Percentiles rank a stretch among this genome's conserved stretches.
phyloP scores from a whole-genome alignment of 352 stramenopile species.

The Thraustochytrium striatum region DNA sequence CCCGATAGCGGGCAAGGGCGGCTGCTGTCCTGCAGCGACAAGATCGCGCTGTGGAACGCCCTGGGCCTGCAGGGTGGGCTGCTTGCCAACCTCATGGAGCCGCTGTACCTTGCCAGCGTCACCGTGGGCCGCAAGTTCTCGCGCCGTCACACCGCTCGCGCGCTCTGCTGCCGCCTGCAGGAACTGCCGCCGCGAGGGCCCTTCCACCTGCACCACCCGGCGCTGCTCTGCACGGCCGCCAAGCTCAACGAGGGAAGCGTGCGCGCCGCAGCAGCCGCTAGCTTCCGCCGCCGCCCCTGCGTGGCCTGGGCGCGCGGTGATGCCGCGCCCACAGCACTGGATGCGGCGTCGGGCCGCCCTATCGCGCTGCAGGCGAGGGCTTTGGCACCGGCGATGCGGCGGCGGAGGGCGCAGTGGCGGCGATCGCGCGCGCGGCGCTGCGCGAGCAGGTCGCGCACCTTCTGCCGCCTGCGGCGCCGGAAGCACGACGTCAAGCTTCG shows the following conservation, averaged over 20 bases:
- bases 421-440: too few relatives aligned
- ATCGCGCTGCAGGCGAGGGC: too few relatives aligned
- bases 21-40: conserved; percentile 51
- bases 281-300: too few relatives aligned
- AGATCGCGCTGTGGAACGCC: conserved; percentile 51
- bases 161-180: conserved; percentile 26
- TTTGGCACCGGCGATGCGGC: too few relatives aligned
- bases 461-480: too few relatives aligned
- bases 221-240: conserved; percentile 6
- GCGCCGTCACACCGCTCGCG: neutral
- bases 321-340: too few relatives aligned
- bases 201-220: conserved; percentile 17
- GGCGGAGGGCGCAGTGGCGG: too few relatives aligned
- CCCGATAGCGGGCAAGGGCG: conserved; percentile 1
- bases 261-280: too few relatives aligned
- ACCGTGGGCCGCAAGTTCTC: conserved; percentile 50
- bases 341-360: too few relatives aligned
- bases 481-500: too few relatives aligned
- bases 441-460: too few relatives aligned
- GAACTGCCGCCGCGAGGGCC: neutral
- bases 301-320: too few relatives aligned
- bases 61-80: conserved; percentile 46
- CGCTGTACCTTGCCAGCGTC: conserved; percentile 23
- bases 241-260: conserved; percentile 25
- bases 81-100: neutral